Evolutionary conservation across 1,284 basidiomycete species (phyloP).

Genomic region (Entoloma clypeatum): DNA sequence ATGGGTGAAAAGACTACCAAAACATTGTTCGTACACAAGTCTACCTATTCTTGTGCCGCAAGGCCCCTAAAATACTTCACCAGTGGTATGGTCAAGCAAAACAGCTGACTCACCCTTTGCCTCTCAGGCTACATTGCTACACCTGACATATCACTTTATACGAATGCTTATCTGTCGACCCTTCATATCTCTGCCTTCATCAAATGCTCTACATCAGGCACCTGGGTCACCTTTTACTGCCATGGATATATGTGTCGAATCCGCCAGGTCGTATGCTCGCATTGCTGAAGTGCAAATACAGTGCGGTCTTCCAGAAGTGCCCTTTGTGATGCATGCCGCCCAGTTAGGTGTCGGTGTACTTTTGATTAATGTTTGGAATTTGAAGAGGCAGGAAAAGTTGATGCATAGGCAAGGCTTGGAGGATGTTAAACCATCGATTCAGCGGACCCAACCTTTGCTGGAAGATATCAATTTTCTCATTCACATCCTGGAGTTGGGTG

Average conservation of each 20-base stretch:
- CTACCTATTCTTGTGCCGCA: neutral
- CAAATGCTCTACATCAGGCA: slow-evolving; percentile 16
- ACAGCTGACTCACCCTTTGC: slow-evolving; percentile 52
- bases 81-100: slow-evolving; percentile 68
- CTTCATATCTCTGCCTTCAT: slow-evolving; percentile 51
- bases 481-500: slow-evolving; percentile 36
- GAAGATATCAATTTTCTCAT: slow-evolving; percentile 39
- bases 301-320: slow-evolving; percentile 39
- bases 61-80: slow-evolving; percentile 1
- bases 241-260: slow-evolving; percentile 62
- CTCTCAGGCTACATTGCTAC: slow-evolving; percentile 66
- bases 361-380: slow-evolving; percentile 46
- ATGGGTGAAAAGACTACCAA: slow-evolving; percentile 71
- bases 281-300: slow-evolving; percentile 51
- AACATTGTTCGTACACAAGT: slow-evolving; percentile 48
- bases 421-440: slow-evolving; percentile 39
- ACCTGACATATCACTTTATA: slow-evolving; percentile 65
- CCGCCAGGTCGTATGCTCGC: slow-evolving; percentile 59
- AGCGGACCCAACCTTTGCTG: slow-evolving; percentile 39
- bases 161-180: slow-evolving; percentile 75
- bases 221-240: slow-evolving; percentile 37
- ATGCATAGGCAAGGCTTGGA: slow-evolving; percentile 24
- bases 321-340: slow-evolving; percentile 38
- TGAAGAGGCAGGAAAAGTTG: slow-evolving; percentile 41
- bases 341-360: slow-evolving; percentile 45